These are phyloP conservation scores for Xylaria flabelliformis DNA, from an alignment of 495 filamentous ascomycete species.

Conservation along the genomic window DNA sequence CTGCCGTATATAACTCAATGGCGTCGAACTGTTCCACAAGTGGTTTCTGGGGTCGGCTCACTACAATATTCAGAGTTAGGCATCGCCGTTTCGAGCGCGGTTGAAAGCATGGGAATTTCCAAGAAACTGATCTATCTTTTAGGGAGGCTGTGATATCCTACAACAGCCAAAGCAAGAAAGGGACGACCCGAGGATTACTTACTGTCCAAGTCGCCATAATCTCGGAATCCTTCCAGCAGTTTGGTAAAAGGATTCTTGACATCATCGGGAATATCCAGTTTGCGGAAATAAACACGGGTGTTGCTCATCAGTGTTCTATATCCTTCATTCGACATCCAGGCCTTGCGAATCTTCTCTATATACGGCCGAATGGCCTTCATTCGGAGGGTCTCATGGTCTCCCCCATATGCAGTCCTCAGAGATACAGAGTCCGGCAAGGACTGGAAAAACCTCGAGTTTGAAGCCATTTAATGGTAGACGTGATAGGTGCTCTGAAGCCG, in stretches of 20 bases:
- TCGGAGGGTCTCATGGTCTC: conserved; percentile 1
- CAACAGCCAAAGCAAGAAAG: background rate
- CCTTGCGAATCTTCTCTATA: conserved; percentile 1
- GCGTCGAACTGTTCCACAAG: background rate
- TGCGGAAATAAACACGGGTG: conserved; percentile 1
- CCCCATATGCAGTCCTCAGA: background rate
- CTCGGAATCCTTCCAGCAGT: background rate
- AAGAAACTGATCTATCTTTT: background rate
- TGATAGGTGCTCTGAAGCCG: background rate
- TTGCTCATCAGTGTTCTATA: background rate
- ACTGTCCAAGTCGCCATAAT: background rate
- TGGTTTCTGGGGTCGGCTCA: background rate
- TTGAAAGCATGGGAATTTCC: background rate
- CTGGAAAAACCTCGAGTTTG: background rate
- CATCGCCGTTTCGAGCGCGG: background rate
- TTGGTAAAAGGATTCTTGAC: background rate
- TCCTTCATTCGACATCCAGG: background rate
- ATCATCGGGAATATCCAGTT: background rate
- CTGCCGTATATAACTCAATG: background rate
- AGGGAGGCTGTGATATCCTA: background rate
- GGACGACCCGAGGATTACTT: background rate
- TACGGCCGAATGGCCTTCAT: background rate
- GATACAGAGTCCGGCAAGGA: background rate
- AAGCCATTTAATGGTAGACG: background rate
- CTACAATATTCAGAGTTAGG: background rate